Evolutionary conservation across 78 protist species (phyloP).

Genomic region (Tieghemostelium lacteum): DNA sequence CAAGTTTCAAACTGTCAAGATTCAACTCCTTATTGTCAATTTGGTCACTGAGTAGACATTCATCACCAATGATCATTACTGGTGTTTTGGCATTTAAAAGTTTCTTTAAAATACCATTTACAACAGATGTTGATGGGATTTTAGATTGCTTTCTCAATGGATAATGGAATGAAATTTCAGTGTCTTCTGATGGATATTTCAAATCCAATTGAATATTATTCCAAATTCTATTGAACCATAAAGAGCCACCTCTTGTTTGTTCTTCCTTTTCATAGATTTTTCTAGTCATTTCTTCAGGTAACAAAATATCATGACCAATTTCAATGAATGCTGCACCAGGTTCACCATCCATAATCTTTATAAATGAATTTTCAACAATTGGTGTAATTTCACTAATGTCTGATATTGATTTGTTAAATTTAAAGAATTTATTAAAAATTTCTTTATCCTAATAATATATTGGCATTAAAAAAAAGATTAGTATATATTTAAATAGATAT

Average conservation of each 20-base stretch:
- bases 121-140: neutral
- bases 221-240: constrained; percentile 36
- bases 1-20: constrained; percentile 21
- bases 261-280: neutral
- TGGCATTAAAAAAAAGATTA: no score
- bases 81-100: neutral
- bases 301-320: neutral
- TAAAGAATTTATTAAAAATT: constrained; percentile 5
- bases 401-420: neutral
- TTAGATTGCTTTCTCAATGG: neutral
- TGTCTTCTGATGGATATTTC: constrained; percentile 1
- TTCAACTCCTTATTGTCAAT: constrained; percentile 4
- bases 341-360: neutral
- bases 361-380: constrained; percentile 1
- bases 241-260: constrained; percentile 13
- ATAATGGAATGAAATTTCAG: constrained; percentile 19
- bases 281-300: constrained; percentile 7
- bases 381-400: constrained; percentile 2
- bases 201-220: neutral
- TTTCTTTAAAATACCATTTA: neutral
- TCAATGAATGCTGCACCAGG: constrained; percentile 5
- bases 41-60: neutral
- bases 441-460: constrained; percentile 6
- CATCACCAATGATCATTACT: constrained; percentile 10
- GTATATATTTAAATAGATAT: no score